Evolutionary conservation across 805 yeast genomes (phyloP).

Genomic region (Scheffersomyces coipomensis): DNA sequence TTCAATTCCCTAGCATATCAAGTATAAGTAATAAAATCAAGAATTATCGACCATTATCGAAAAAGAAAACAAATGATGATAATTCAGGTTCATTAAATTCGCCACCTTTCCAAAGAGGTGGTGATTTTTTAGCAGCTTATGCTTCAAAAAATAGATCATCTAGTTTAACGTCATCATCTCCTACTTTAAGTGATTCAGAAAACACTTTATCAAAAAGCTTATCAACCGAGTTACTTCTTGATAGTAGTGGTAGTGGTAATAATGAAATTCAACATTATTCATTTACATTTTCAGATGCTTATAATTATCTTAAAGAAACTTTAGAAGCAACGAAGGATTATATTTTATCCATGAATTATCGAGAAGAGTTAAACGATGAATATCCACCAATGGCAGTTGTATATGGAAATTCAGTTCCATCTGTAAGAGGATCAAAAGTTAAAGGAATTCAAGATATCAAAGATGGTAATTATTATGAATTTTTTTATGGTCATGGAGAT

Average conservation of each 20-base stretch:
- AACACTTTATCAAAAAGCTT: not conserved
- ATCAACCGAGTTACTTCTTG: not conserved
- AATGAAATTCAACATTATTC: conserved; percentile 7
- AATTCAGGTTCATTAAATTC: not conserved
- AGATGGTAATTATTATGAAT: conserved; percentile 71
- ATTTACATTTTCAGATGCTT: conserved; percentile 55
- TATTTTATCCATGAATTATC: conserved; percentile 53
- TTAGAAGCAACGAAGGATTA: conserved; percentile 59
- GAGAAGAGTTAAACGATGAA: conserved; percentile 38
- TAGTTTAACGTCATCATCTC: not conserved
- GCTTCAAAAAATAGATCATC: not conserved
- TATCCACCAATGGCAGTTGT: conserved; percentile 87
- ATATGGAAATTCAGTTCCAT: conserved; percentile 80
- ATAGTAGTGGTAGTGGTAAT: not conserved
- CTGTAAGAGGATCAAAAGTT: conserved; percentile 79
- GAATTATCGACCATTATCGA: not conserved
- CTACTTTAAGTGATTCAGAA: not conserved
- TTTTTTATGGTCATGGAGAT: conserved; percentile 87
- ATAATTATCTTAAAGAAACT: conserved; percentile 61
- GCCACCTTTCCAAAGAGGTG: not conserved
- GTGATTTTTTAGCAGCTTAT: not conserved
- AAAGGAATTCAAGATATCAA: conserved; percentile 58
- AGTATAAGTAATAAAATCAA: conserved; percentile 4
- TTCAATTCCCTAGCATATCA: not conserved
- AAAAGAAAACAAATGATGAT: not conserved